phyloP scores from a whole-genome alignment of 1,284 basidiomycete genomes.

The Porogramme epimiltina region DNA sequence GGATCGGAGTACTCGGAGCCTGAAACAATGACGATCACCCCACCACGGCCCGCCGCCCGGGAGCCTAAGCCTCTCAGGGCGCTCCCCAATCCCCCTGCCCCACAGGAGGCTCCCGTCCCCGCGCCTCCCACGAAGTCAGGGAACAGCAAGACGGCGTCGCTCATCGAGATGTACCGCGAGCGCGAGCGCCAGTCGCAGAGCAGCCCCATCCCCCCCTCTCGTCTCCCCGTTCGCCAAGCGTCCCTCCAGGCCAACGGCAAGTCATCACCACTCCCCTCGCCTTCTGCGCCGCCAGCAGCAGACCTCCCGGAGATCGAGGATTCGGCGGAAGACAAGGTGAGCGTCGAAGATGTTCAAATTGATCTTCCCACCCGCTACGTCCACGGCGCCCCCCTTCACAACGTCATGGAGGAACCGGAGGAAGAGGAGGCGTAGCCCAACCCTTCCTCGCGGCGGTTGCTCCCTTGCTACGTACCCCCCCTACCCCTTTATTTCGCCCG shows the following conservation, averaged over 20 bases:
- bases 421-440: constrained; percentile 38
- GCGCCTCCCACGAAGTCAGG: constrained; percentile 14
- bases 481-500: constrained; percentile 8
- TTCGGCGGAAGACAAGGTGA: constrained; percentile 25
- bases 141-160: constrained; percentile 64
- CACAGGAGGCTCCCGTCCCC: constrained; percentile 9
- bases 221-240: constrained; percentile 36
- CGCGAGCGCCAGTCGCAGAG: constrained; percentile 43
- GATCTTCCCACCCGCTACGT: constrained; percentile 68
- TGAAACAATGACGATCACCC: constrained; percentile 12
- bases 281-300: constrained; percentile 14
- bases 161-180: constrained; percentile 84
- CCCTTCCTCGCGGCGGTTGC: constrained; percentile 19
- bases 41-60: constrained; percentile 10
- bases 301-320: constrained; percentile 28
- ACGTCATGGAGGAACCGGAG: constrained; percentile 81
- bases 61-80: constrained; percentile 9
- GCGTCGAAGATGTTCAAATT: constrained; percentile 29
- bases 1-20: constrained; percentile 21
- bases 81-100: background rate
- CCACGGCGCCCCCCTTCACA: constrained; percentile 86
- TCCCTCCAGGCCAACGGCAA: constrained; percentile 20
- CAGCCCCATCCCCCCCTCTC: constrained; percentile 34
- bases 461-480: constrained; percentile 5
- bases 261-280: constrained; percentile 18